Percentiles rank a stretch among this genome's conserved stretches.
Evolutionary conservation across 441 rosid species (phyloP).

Genomic region (Adansonia rubrostipa): DNA sequence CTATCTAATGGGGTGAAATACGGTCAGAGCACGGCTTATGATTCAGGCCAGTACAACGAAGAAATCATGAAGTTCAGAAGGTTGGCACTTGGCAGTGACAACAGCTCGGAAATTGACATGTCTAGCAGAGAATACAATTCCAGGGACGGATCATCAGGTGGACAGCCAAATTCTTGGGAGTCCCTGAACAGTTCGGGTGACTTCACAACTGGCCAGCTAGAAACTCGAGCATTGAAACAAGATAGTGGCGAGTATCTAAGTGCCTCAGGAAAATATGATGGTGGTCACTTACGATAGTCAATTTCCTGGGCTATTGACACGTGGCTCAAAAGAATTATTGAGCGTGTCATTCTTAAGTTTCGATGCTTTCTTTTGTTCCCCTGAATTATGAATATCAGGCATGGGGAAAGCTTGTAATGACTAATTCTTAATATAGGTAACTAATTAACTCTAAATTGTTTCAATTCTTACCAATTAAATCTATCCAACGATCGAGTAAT

Average conservation of each 20-base stretch:
- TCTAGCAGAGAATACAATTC: slow-evolving; percentile 53
- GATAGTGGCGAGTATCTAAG: slow-evolving; percentile 15
- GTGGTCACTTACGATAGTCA: slow-evolving; percentile 32
- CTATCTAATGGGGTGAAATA: slow-evolving; percentile 73
- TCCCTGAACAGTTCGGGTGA: slow-evolving; percentile 44
- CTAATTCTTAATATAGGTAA: neutral
- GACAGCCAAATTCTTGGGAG: slow-evolving; percentile 21
- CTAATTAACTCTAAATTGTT: neutral
- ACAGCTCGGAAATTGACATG: slow-evolving; percentile 49
- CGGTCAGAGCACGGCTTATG: slow-evolving; percentile 77
- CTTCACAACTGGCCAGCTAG: slow-evolving; percentile 51
- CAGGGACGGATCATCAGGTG: slow-evolving; percentile 28
- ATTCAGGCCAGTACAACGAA: slow-evolving; percentile 73
- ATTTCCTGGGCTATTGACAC: slow-evolving; percentile 4
- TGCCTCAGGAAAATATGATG: neutral
- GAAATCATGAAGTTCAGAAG: slow-evolving; percentile 71
- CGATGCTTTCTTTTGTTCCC: neutral
- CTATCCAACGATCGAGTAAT: no score
- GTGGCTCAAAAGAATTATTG: neutral
- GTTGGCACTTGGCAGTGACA: slow-evolving; percentile 56
- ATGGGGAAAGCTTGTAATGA: neutral
- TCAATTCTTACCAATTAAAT: neutral
- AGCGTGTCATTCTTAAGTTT: neutral
- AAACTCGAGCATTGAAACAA: slow-evolving; percentile 52
- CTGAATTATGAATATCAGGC: neutral